Conservation (phyloP, 495 filamentous ascomycete species). For the Xylaria castorea region DNA sequence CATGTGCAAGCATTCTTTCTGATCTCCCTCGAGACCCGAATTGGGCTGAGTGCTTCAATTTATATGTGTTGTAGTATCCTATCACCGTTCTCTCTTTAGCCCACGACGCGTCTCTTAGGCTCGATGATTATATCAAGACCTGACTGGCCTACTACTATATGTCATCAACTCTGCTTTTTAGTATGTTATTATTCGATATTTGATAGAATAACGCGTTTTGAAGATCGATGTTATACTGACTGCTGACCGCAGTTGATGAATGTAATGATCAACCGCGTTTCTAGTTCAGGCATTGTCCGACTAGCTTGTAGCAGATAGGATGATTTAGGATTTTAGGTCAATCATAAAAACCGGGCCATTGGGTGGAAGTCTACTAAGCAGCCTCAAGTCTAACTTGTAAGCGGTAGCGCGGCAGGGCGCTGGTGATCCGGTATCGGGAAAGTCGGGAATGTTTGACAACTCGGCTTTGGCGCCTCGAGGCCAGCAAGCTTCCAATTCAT, state of each 20-base stretch:
- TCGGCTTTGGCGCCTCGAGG: background rate
- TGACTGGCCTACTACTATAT: background rate
- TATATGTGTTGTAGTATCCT: background rate
- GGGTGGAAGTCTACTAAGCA: background rate
- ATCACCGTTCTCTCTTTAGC: background rate
- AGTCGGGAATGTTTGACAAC: constrained; percentile 20
- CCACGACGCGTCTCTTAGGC: background rate
- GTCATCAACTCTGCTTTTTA: background rate
- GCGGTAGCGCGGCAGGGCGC: background rate
- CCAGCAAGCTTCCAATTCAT: constrained; percentile 1
- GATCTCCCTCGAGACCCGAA: background rate
- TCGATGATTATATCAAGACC: background rate
- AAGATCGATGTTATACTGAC: background rate
- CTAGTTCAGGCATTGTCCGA: background rate
- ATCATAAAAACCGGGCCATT: background rate
- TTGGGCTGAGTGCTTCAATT: background rate
- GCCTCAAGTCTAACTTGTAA: background rate
- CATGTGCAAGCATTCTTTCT: background rate
- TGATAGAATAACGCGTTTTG: background rate
- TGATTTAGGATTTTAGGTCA: background rate
- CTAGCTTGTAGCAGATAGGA: background rate
- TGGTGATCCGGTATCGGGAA: constrained; percentile 26
- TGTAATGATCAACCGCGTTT: background rate
- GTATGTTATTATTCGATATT: background rate
- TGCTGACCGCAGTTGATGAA: background rate